A percentile compares a stretch with the other conserved stretches of the same genome.
These are phyloP conservation scores for Mycena filopes DNA, from an alignment of 768 basidiomycete species.

Conservation along the genomic window DNA sequence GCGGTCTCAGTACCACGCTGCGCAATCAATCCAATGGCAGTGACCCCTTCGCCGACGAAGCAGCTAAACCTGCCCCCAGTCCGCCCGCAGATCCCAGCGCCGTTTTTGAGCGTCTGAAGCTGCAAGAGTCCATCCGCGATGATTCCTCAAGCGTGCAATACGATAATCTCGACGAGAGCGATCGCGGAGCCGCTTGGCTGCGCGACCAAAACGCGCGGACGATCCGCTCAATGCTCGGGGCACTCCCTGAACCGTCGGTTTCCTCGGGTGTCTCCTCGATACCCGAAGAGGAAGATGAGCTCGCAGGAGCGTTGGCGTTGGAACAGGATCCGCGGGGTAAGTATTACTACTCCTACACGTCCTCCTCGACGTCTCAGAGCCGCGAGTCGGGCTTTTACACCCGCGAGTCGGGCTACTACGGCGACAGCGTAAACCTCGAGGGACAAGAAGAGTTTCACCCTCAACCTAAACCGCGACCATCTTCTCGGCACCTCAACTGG, in stretches of 20 bases:
- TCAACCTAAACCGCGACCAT: slow-evolving; percentile 61
- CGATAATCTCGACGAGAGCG: slow-evolving; percentile 60
- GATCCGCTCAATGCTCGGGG: slow-evolving; percentile 69
- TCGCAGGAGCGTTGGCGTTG: slow-evolving; percentile 72
- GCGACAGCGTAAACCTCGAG: slow-evolving; percentile 46
- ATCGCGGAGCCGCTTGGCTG: slow-evolving; percentile 84
- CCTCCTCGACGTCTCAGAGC: slow-evolving; percentile 23
- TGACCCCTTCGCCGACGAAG: slow-evolving; percentile 45
- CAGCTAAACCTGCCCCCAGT: slow-evolving; percentile 37
- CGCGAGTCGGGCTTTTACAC: slow-evolving; percentile 46
- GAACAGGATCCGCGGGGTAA: slow-evolving; percentile 75
- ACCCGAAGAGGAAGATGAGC: slow-evolving; percentile 49
- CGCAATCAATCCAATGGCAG: slow-evolving; percentile 22
- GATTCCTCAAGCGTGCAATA: slow-evolving; percentile 54
- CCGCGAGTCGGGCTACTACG: slow-evolving; percentile 68
- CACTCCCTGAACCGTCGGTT: slow-evolving; percentile 65
- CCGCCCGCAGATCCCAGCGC: slow-evolving; percentile 55
- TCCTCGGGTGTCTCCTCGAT: slow-evolving; percentile 61
- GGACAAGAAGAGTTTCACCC: slow-evolving; percentile 39
- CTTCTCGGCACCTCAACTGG: slow-evolving; percentile 75
- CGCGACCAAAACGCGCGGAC: slow-evolving; percentile 81
- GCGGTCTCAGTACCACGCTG: slow-evolving; percentile 32
- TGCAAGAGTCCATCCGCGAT: slow-evolving; percentile 56
- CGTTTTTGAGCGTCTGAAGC: slow-evolving; percentile 67
- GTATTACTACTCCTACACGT: slow-evolving; percentile 80